Base-by-base conservation (phyloP, 345 rosid species). In the Moricandia moricandioides region DNA sequence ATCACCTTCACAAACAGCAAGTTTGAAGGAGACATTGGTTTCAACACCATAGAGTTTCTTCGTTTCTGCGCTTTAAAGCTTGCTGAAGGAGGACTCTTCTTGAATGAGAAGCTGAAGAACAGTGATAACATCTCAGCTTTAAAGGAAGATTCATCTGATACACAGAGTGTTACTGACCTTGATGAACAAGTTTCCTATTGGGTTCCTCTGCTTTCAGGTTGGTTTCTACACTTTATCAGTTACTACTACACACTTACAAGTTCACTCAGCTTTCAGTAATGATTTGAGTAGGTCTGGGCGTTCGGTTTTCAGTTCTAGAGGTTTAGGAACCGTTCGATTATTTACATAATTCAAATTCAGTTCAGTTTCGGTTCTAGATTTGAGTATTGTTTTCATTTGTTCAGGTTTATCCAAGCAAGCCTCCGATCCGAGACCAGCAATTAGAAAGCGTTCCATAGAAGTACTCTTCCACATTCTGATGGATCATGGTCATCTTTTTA, bases 21-120 rank as follows among this genome's bases (percentile, higher is more conserved):
- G 76, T 92, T 92, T 79, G 89, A 90, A 80, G 86, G 89, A 21
- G 98, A 92, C 49, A 90, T 95, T 59, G 88, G 97, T 86, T 92
- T 91, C 83, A 89, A 95, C 87, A 94, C 99, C 61, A 92, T 95
- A 78, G 96, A 97, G 3, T 90, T 95, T 87, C 97, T 95, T 73
- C 92, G 94, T 56, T 90, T 90, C 81, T 95, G 98, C 80, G 98
- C 98, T 76, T 81, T 80, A 59, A 95, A 95, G 74, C 96, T 95
- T 63, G 96, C 94, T 21, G 94, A 90, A 29, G 99, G 88, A 61
- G 98, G 96, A 64, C 89, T 90, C 65, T 82, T 84, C 58, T 85
- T 87, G 81, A 82, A 83, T 35, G 89, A 86, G 62, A 88, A 82
- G 80, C 79, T 79, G 69, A 71, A 60, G 71, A 80, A 21, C 24